Conservation (phyloP, 129 eudicot genomes). For the Flaveria linearis region DNA sequence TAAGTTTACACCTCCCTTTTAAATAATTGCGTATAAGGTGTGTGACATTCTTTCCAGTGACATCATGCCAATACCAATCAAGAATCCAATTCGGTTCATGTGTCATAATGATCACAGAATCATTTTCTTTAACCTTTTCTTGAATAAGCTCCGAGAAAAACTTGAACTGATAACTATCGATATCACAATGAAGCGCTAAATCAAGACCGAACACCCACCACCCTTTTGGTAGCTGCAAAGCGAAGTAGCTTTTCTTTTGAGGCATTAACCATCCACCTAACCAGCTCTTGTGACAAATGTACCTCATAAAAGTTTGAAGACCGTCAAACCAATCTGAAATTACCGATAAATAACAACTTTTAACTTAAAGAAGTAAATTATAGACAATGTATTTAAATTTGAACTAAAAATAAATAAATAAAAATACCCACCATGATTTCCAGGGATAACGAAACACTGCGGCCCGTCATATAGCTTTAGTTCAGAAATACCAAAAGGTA, state of each 20-base stretch:
- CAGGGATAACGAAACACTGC: conserved; percentile 92
- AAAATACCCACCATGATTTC: conserved; percentile 61
- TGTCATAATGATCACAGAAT: conserved; percentile 93
- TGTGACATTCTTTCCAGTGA: conserved; percentile 76
- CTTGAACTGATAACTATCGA: conserved; percentile 93
- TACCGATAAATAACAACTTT: background rate
- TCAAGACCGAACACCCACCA: conserved; percentile 99
- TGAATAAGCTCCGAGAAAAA: conserved; percentile 77
- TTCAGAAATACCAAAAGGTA: conserved; percentile 74
- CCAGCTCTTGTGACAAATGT: conserved; percentile 98
- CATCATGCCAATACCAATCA: conserved; percentile 94
- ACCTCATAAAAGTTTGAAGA: conserved; percentile 93
- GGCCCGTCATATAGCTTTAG: conserved; percentile 84
- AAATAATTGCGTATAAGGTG: conserved; percentile 74
- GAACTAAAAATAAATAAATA: background rate
- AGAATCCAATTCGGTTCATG: conserved; percentile 97
- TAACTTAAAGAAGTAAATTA: background rate
- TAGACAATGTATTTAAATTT: background rate
- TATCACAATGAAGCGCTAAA: conserved; percentile 88
- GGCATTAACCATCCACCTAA: conserved; percentile 99
- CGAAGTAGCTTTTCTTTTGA: conserved; percentile 94
- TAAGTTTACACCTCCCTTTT: conserved; percentile 87
- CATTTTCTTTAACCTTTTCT: conserved; percentile 84
- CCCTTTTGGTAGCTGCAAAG: conserved; percentile 80
- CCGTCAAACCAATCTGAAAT: conserved; percentile 86